phyloP scores from a whole-genome alignment of 176 grass and related monocot species.

The barley (Hordeum vulgare) region MorexV3_pseudomolecules_assembly NC_058523.1:422857307-422857806 shows the following conservation, averaged over 20 bases:
- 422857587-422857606: background rate
- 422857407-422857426: constrained; percentile 6
- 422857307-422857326: constrained; percentile 27
- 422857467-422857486: background rate
- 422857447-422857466: background rate
- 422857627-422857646: background rate
- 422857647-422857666: background rate
- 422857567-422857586: background rate
- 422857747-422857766: background rate
- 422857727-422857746: background rate
- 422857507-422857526: background rate
- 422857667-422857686: background rate
- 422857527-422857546: background rate
- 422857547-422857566: background rate
- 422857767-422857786: background rate
- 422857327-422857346: constrained; percentile 1
- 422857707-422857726: no score
- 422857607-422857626: background rate
- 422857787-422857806: background rate
- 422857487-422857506: background rate
- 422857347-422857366: constrained; percentile 18
- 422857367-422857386: background rate
- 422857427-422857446: background rate
- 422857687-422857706: background rate
- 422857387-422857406: background rate